Evolutionary conservation across 2,329 filamentous ascomycete species (phyloP).

Genomic region (Emergomyces orientalis): DNA sequence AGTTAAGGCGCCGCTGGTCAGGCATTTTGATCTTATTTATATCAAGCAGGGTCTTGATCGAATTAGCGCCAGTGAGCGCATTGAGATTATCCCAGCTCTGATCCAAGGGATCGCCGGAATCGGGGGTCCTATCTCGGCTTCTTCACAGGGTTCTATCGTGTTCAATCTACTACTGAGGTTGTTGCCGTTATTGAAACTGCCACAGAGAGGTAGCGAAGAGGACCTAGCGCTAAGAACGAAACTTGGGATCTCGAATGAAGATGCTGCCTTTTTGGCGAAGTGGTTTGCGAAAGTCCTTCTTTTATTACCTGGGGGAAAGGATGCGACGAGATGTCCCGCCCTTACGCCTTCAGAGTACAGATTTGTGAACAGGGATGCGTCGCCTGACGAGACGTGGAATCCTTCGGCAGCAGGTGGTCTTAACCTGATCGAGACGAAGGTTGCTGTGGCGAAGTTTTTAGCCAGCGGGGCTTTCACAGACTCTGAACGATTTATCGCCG

Average conservation of each 20-base stretch:
- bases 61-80: conserved; percentile 52
- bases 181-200: conserved; percentile 57
- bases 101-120: conserved; percentile 50
- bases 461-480: conserved; percentile 80
- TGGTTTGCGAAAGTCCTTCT: conserved; percentile 73
- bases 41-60: conserved; percentile 72
- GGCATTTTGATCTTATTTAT: conserved; percentile 81
- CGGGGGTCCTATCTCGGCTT: conserved; percentile 17
- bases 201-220: conserved; percentile 67
- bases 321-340: conserved; percentile 46
- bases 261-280: conserved; percentile 62
- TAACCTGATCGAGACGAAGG: conserved; percentile 61
- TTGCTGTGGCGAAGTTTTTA: conserved; percentile 60
- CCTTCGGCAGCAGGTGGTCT: conserved; percentile 50
- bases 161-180: conserved; percentile 77
- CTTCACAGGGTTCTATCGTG: conserved; percentile 53
- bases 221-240: conserved; percentile 58
- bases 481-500: conserved; percentile 70
- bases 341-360: conserved; percentile 56
- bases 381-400: conserved; percentile 49
- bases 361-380: conserved; percentile 56
- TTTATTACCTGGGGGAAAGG: conserved; percentile 44
- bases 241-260: conserved; percentile 59
- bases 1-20: conserved; percentile 61
- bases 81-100: conserved; percentile 61